Conservation (phyloP, 805 yeast species). For the Suhomyces sp. region DNA sequence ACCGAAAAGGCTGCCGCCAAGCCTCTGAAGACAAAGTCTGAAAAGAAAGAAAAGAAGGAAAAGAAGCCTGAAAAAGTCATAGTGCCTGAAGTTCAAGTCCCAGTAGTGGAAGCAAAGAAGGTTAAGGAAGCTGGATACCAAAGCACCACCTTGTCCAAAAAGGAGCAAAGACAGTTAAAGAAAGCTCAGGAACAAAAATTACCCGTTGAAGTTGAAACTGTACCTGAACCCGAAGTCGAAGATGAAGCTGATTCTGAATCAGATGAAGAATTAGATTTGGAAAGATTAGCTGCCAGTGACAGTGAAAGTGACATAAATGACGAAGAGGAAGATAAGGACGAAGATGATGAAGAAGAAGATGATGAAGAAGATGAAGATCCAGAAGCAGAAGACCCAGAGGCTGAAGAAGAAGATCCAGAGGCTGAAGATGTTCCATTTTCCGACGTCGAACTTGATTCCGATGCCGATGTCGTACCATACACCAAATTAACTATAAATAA, state of each 20-base stretch:
- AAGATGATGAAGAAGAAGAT: constrained; percentile 48
- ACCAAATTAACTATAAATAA: constrained; percentile 89
- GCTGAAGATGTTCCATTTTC: constrained; percentile 85
- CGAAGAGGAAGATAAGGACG: constrained; percentile 38
- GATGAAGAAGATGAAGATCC: constrained; percentile 59
- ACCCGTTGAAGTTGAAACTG: constrained; percentile 26
- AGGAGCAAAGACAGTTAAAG: constrained; percentile 61
- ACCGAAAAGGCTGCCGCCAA: constrained; percentile 25
- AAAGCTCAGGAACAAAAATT: constrained; percentile 39
- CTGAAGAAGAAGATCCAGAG: constrained; percentile 60
- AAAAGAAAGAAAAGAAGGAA: constrained; percentile 7
- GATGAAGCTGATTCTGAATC: constrained; percentile 38
- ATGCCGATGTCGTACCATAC: constrained; percentile 91
- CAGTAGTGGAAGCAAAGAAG: constrained; percentile 15
- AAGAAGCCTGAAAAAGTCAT: constrained; percentile 5
- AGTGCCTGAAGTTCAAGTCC: constrained; percentile 10
- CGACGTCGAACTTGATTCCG: constrained; percentile 90
- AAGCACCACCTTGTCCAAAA: constrained; percentile 56
- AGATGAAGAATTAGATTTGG: constrained; percentile 48
- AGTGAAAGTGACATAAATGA: constrained; percentile 42
- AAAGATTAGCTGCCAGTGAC: constrained; percentile 56
- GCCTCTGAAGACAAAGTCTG: constrained; percentile 15
- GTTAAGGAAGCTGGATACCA: constrained; percentile 41
- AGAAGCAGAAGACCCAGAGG: constrained; percentile 58
- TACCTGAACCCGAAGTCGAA: constrained; percentile 34